Percentiles rank a stretch among this genome's conserved stretches.
phyloP scores from a whole-genome alignment of 169 alveolate species.

The Plasmodium coatneyi region DNA sequence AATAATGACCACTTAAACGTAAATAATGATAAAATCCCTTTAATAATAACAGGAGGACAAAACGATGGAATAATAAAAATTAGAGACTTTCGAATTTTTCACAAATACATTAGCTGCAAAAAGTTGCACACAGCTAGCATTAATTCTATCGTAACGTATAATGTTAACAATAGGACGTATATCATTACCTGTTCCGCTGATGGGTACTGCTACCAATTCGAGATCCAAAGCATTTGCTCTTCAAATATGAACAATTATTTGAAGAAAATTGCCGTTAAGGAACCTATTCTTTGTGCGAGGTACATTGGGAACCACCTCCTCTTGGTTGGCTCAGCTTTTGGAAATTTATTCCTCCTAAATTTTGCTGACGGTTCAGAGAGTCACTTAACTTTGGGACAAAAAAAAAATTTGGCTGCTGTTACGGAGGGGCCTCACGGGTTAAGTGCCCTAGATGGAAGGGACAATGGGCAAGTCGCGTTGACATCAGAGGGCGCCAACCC shows the following conservation, averaged over 20 bases:
- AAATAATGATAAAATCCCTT: conserved; percentile 49
- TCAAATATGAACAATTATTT: conserved; percentile 64
- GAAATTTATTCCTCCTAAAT: conserved; percentile 72
- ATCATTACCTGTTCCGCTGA: conserved; percentile 76
- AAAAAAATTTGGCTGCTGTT: conserved; percentile 3
- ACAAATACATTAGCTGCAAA: conserved; percentile 64
- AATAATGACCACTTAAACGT: conserved; percentile 13
- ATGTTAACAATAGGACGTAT: conserved; percentile 46
- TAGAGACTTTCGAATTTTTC: conserved; percentile 73
- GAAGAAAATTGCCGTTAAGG: conserved; percentile 60
- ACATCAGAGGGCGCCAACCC: not conserved
- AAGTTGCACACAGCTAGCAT: conserved; percentile 71
- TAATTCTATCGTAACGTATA: conserved; percentile 69
- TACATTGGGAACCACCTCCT: conserved; percentile 66
- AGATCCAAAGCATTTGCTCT: conserved; percentile 52
- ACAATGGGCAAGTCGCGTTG: not conserved
- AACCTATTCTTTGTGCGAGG: conserved; percentile 71
- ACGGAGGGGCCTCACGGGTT: not conserved
- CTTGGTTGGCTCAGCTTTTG: conserved; percentile 73
- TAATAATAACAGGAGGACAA: conserved; percentile 75
- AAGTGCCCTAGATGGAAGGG: not conserved
- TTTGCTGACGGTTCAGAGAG: conserved; percentile 72
- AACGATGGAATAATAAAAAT: conserved; percentile 56
- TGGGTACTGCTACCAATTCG: conserved; percentile 75
- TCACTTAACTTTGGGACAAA: conserved; percentile 7